Conservation (phyloP, 208 protist genomes). For the Wallacemonas sp. region DNA sequence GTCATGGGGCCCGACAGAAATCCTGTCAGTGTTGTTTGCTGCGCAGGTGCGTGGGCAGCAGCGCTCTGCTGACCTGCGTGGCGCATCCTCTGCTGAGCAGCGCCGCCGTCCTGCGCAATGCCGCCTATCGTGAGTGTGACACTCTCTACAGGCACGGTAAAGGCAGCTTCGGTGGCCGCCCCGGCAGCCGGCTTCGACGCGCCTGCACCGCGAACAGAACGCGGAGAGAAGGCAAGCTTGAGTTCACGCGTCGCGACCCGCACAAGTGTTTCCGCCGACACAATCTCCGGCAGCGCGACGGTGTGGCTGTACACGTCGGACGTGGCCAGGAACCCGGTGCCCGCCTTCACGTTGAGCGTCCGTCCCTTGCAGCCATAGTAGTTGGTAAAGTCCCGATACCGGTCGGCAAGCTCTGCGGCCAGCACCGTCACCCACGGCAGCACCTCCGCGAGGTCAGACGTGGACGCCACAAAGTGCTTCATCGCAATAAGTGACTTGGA, state of each 20-base stretch:
- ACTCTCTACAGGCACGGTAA: constrained; percentile 14
- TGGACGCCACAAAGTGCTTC: constrained; percentile 60
- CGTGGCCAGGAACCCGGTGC: constrained; percentile 38
- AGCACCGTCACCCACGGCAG: constrained; percentile 71
- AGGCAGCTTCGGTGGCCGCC: background rate
- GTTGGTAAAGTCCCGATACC: constrained; percentile 48
- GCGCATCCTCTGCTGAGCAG: background rate
- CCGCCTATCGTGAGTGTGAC: constrained; percentile 36
- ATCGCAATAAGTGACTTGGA: constrained; percentile 58
- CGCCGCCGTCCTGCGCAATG: background rate
- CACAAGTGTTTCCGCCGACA: constrained; percentile 28
- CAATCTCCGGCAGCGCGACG: constrained; percentile 38
- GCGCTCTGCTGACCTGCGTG: too few relatives aligned
- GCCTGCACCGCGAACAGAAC: background rate
- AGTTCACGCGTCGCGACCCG: constrained; percentile 24
- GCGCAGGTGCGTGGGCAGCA: background rate
- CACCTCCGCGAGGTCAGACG: constrained; percentile 27
- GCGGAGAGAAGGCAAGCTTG: constrained; percentile 1
- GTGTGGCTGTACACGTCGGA: constrained; percentile 40
- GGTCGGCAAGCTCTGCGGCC: constrained; percentile 52
- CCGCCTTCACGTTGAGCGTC: constrained; percentile 61
- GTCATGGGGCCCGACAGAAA: background rate
- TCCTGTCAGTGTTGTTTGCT: constrained; percentile 1
- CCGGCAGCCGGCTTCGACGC: background rate
- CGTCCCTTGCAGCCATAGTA: constrained; percentile 33